Percentiles rank a stretch among this genome's conserved stretches.
Conservation (phyloP, 2,329 filamentous ascomycete genomes). For the Nemania sp. region DNA sequence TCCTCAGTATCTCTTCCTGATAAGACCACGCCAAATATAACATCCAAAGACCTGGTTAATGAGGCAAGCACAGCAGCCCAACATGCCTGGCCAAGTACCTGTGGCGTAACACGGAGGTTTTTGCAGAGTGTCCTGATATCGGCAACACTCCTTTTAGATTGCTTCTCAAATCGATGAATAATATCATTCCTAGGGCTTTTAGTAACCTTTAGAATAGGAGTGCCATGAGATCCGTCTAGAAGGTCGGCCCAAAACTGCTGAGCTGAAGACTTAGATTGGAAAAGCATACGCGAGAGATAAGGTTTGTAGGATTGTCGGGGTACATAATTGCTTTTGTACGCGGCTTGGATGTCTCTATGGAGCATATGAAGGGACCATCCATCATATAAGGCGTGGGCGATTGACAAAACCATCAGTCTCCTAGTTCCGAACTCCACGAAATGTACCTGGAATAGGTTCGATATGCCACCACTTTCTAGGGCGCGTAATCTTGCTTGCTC, state of each 20-base stretch:
- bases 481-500: slow-evolving; percentile 55
- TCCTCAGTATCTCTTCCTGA: slow-evolving; percentile 84
- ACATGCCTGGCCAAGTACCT: slow-evolving; percentile 79
- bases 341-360: slow-evolving; percentile 75
- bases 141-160: slow-evolving; percentile 56
- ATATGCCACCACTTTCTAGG: slow-evolving; percentile 50
- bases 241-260: slow-evolving; percentile 77
- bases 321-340: slow-evolving; percentile 65
- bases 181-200: not conserved
- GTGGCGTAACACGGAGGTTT: slow-evolving; percentile 74
- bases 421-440: slow-evolving; percentile 53
- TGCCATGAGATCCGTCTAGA: slow-evolving; percentile 64
- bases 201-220: slow-evolving; percentile 45
- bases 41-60: slow-evolving; percentile 73
- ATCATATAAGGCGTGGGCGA: slow-evolving; percentile 90
- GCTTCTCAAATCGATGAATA: slow-evolving; percentile 58
- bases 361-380: slow-evolving; percentile 84
- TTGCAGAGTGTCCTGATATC: slow-evolving; percentile 72
- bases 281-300: slow-evolving; percentile 67
- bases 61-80: slow-evolving; percentile 80
- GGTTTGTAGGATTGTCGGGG: slow-evolving; percentile 62
- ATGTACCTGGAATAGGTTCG: slow-evolving; percentile 62
- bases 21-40: slow-evolving; percentile 84
- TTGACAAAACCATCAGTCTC: slow-evolving; percentile 71
- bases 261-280: slow-evolving; percentile 57